Percentiles rank a stretch among this genome's conserved stretches.
phyloP scores from a whole-genome alignment of 257 asterid genomes.

The Solanum bukasovii region DNA sequence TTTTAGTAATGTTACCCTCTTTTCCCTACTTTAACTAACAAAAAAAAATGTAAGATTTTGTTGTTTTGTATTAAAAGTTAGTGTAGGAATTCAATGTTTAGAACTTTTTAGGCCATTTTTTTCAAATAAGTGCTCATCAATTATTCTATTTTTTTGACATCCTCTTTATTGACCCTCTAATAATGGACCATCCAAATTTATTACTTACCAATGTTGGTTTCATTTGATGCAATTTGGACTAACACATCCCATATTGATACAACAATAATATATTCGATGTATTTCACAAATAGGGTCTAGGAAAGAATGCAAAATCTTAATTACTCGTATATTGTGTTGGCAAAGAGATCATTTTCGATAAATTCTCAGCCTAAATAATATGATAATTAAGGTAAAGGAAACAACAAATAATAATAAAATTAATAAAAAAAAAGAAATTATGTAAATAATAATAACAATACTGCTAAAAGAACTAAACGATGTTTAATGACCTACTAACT shows the following conservation, averaged over 20 bases:
- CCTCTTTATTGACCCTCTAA: not conserved
- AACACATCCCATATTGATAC: not conserved
- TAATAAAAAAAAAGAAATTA: too few species aligned
- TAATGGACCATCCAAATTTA: not conserved
- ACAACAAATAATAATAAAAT: not conserved
- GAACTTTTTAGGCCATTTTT: not conserved
- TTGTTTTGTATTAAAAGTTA: constrained; percentile 4
- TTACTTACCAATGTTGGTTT: not conserved
- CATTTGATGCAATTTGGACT: not conserved
- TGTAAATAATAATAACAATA: too few species aligned
- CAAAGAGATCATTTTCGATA: too few species aligned
- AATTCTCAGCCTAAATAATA: not conserved
- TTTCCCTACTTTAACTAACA: constrained; percentile 23
- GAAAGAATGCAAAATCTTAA: too few species aligned
- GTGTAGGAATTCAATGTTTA: not conserved
- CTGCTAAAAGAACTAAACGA: too few species aligned
- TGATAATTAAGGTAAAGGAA: not conserved
- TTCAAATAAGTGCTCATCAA: not conserved
- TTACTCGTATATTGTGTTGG: not conserved
- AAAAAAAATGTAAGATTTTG: not conserved
- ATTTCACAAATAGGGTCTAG: not conserved
- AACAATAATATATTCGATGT: not conserved
- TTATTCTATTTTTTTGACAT: not conserved
- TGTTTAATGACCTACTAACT: too few species aligned
- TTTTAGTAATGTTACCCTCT: constrained; percentile 8